phyloP scores from a whole-genome alignment of 139 green algal genomes.

The Tetratostichococcus sp. region DNA sequence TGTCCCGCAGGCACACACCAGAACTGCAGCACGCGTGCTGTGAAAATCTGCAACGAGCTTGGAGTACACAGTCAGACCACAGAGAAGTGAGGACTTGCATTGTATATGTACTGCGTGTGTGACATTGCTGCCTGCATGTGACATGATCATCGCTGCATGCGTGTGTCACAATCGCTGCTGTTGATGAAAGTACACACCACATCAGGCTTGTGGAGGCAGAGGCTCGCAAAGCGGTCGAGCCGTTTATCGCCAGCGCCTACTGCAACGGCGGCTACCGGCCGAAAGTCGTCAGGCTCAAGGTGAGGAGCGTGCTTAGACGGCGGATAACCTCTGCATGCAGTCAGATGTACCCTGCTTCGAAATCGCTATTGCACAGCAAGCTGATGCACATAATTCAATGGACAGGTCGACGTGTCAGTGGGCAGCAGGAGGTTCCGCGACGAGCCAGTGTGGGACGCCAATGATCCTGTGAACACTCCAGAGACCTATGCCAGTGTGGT shows the following conservation, averaged over 20 bases:
- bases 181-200: not conserved
- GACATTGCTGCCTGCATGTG: too few relatives aligned
- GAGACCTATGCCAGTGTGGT: not conserved
- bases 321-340: too few relatives aligned
- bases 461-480: not conserved
- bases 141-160: too few relatives aligned
- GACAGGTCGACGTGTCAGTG: not conserved
- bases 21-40: too few relatives aligned
- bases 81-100: not conserved
- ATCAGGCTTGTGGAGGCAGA: not conserved
- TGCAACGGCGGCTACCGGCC: not conserved
- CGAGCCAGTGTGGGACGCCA: not conserved
- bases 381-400: not conserved
- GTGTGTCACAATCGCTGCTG: too few relatives aligned
- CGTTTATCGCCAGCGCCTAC: not conserved
- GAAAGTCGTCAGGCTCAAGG: not conserved
- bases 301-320: too few relatives aligned
- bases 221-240: not conserved
- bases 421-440: not conserved
- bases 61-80: not conserved
- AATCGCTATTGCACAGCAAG: not conserved
- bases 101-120: too few relatives aligned
- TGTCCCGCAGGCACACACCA: not conserved
- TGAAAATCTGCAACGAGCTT: not conserved
- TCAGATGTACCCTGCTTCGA: too few relatives aligned